Base-by-base conservation (phyloP, 352 stramenopile genomes). In the Pythium apleroticum region DNA sequence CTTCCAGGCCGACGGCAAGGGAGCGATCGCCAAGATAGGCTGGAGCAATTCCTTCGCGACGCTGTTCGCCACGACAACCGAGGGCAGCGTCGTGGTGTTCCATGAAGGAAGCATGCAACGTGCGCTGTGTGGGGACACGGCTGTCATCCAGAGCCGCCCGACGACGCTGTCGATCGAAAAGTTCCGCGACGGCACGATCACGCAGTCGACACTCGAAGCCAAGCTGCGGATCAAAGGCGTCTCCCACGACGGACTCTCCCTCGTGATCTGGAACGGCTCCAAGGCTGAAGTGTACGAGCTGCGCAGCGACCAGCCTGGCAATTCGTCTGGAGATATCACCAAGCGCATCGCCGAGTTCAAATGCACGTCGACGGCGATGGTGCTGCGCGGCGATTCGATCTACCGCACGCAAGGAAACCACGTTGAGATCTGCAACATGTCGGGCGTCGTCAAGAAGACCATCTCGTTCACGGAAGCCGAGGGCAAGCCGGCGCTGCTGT, bases 381-480 rank as follows among this genome's bases (percentile, higher is more conserved):
- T 90, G 12, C 49, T 97, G 46, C 75, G 84, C 6, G 89, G 89
- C 19, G 90, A 98, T 63, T 96, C 85, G 7, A 81, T 97, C 54
- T 96, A 97, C 70, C 80, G 87, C 19, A 79, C 89, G n/a, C 80
- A 76, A 19, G 86, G 80, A 10, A 96, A 93, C 55, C 77, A 93
- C 56, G 78, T 98, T 15, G 84, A 97, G 74, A 77, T 97, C 19
- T 94, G 78, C 60, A 98, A 97, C 62, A 72, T 95, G 31, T 72
- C 84, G 31, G 94, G 94, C 10, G 76, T 95, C 7, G 78, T 96
- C 20, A 96, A 94, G 63, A 90, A 96, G 55, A 81, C 72, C 0
- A 89, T 98, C 24, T 90, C 78, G 1, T 98, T 98, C 68, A 97
- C 88, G 1, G 93, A 97, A 48, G 81, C 75, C 0, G 95, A 98